Base-by-base conservation (phyloP, 2,329 filamentous ascomycete species). In the Aspergillus pseudonomiae region DNA sequence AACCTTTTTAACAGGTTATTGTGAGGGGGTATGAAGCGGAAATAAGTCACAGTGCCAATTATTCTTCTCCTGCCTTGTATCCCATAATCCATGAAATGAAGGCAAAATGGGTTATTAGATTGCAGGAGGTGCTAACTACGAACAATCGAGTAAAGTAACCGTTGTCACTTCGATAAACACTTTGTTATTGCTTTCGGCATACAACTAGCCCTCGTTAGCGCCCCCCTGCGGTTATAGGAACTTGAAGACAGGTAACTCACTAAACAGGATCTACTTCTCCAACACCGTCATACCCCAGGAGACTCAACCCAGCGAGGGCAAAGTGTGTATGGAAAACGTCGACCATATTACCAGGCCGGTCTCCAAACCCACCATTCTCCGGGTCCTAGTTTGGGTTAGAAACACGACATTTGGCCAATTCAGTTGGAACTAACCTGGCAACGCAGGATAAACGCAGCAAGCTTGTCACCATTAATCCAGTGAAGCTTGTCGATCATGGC, bases 311-410 rank as follows among this genome's bases (percentile, higher is more conserved):
- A 24, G 94, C 91, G 67, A 97, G 80, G 28, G 92, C 93, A 77
- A 99, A 99, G 59, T 89, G 82, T 0, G 95, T 98, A 75, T 99
- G 95, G 82, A 96, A 99, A 39, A 99, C 94, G 81, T 99, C 95
- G 26, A 97, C 94, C 90, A 94, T 93, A 73, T 99, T 89, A 30
- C 92, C 94, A 11, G 95, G 94, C 65, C 94, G 84, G 80, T 99
- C 95, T 6, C 94, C 90, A 68, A 99, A 87, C 12, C 95, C 95
- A 30, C 95, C 95, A 34, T 85, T 80, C 62, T 96, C 90, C 1
- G 87, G 83, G 75, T 99, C 95, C 82, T 86, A 43, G 3, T 45
- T n/a, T 14, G n/a, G 21, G 36, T 70, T 53, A 70, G 61, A 54
- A 34, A 26, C 4, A 48, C 3, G 24, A 30, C 11, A 41, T 41